These are phyloP conservation scores for Amanita exitialis DNA, from an alignment of 768 basidiomycete species.

Conservation along the genomic window DNA sequence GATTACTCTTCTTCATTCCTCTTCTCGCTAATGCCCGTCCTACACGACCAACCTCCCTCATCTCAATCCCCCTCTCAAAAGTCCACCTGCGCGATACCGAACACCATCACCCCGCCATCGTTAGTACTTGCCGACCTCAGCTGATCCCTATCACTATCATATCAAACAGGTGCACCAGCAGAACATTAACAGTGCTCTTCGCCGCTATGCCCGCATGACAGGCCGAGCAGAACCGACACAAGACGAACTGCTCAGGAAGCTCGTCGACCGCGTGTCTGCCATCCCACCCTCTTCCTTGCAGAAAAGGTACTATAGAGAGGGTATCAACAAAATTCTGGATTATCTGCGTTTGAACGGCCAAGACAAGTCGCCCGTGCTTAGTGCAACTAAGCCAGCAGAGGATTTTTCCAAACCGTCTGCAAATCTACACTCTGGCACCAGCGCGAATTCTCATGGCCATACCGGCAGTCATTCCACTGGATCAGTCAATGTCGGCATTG, in stretches of 20 bases:
- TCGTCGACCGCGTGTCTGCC: constrained; percentile 28
- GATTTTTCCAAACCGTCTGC: constrained; percentile 8
- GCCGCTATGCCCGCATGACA: constrained; percentile 49
- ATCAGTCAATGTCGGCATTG: constrained; percentile 36
- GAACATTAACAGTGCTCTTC: constrained; percentile 43
- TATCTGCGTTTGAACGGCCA: not conserved
- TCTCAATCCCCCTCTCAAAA: constrained; percentile 3
- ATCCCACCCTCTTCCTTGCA: constrained; percentile 16
- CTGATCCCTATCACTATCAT: not conserved
- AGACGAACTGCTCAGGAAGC: constrained; percentile 23
- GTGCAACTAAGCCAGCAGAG: constrained; percentile 16
- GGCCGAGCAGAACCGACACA: constrained; percentile 29
- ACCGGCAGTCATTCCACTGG: not conserved
- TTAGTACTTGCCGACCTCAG: not conserved
- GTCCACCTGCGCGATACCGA: not conserved
- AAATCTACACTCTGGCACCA: constrained; percentile 7
- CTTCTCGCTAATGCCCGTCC: not conserved
- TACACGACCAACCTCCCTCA: not conserved
- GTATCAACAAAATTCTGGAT: not conserved
- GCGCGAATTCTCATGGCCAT: constrained; percentile 7
- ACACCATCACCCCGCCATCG: constrained; percentile 1
- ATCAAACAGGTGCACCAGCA: constrained; percentile 42
- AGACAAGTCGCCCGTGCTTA: not conserved
- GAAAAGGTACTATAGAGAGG: constrained; percentile 11
- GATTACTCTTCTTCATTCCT: not conserved